phyloP scores from a whole-genome alignment of 2,329 filamentous ascomycete genomes.

The Cucurbitaria berberidis region DNA sequence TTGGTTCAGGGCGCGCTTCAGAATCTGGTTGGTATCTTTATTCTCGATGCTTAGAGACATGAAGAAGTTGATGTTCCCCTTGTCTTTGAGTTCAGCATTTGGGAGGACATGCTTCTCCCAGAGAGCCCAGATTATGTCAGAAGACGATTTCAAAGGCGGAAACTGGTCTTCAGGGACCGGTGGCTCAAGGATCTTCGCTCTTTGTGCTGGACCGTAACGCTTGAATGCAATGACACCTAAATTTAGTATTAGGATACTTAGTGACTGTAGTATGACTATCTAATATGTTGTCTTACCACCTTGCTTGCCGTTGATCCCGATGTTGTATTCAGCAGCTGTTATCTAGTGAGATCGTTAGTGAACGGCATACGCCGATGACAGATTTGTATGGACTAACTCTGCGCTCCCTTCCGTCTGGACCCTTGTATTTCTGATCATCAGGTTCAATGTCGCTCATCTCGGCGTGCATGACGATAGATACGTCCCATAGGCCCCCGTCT shows the following conservation, averaged over 20 bases:
- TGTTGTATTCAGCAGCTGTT: background rate
- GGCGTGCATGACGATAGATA: background rate
- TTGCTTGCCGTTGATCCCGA: background rate
- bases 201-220: background rate
- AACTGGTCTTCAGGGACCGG: background rate
- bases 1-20: background rate
- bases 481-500: background rate
- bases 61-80: slow-evolving; percentile 3
- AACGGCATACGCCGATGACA: background rate
- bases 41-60: slow-evolving; percentile 1
- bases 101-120: background rate
- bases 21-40: background rate
- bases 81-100: background rate
- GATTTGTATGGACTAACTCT: background rate
- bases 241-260: background rate
- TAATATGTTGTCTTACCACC: background rate
- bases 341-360: background rate
- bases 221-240: background rate
- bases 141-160: background rate
- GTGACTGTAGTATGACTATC: background rate
- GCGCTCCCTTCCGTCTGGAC: background rate
- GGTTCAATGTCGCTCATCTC: background rate
- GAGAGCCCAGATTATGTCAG: slow-evolving; percentile 1
- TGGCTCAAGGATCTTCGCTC: background rate
- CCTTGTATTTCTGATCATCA: background rate